Base-by-base conservation (phyloP, 345 rosid species). In the Acer campestre region DNA sequence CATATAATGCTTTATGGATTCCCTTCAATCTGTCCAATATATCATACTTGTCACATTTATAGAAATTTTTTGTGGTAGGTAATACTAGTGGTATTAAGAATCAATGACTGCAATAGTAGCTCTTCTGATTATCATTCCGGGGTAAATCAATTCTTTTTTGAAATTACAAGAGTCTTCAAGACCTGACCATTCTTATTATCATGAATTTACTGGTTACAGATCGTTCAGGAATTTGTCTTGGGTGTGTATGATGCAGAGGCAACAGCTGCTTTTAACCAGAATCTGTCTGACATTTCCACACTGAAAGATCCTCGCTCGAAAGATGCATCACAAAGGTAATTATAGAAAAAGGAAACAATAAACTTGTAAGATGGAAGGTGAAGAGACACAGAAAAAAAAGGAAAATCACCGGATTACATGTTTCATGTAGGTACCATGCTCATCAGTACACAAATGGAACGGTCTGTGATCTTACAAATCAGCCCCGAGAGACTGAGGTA, bases 401-500 rank as follows among this genome's bases (percentile, higher is more conserved):
- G 6, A 31, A 65, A 67, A 31, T 73, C 20, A 56, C 48, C 9
- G 18, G 40, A 1, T 14, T 40, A 74, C 59, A 51, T 71, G 63
- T 25, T n/a, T 70, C 59, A 27, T 79, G 68, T 76, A 96, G 99
- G 87, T 94, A 95, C 82, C 98, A 92, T 78, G 89, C 99, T 71
- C 98, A 96, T 82, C 90, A 84, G 55, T 94, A 83, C 73, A 92
- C 89, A 42, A 94, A 92, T 67, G 99, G 99, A 65, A 96, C 98
- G 16, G 48, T 67, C n/a, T 96, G 99, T 68, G 98, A 96, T 83
- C 99, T 96, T 78, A 92, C 97, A 66, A 88, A 89, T 81, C 84
- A 83, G 61, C 95, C 95, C 23, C 95, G 99, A 25, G 95, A 91
- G 82, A 92, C 97, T 29, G 99, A 96, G 94, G 99, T 88, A 80